Base-by-base conservation (phyloP, 495 filamentous ascomycete species). In the Apodospora peruviana region DNA sequence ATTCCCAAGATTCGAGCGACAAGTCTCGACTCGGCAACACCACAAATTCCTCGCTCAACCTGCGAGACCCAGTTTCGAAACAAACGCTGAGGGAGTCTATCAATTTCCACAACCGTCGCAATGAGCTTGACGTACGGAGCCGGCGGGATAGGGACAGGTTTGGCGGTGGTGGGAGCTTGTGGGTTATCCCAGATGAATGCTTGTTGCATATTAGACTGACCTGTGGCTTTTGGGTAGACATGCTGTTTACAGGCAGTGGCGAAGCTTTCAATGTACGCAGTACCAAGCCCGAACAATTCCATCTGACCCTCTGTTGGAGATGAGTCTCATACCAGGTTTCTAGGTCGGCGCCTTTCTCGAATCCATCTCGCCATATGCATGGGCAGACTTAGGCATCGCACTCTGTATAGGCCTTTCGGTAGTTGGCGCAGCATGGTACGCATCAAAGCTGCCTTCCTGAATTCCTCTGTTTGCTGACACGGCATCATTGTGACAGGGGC, bases 341-440 rank as follows among this genome's bases (percentile, higher is more conserved):
- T 95, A 98, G 74, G 85, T 97, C 66, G 94, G 94, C 66, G 80
- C 83, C 69, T 97, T 97, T 68, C 79, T 99, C 67, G 91, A 96
- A 70, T 82, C 83, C 52, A 83, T 96, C 56, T 96, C 93, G 44
- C 94, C 94, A 7, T 95, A 90, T 64, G 87, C 87, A 39, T 99
- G 90, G 89, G 94, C 91, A 52, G 80, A 80, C 62, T 65, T 94
- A 37, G 94, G 94, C 55, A 95, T 97, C 53, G 87, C 84, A 20
- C 82, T 97, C 55, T 97, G 93, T 69, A 96, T 96, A 60, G 90
- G 91, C 18, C 76, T 96, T 32, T 97, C 93, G 43, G 90, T 95
- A 10, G 89, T 96, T 27, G 94, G 94, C 60, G 94, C 94, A 62
- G 89, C 91, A 83, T 97, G 93, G 93, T 98, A 87, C 51, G 78